Evolutionary conservation across 139 green algal species (phyloP), one percentile per base, ranked within the genome.

Genomic region (Chlamydomonas asymmetrica): DNA sequence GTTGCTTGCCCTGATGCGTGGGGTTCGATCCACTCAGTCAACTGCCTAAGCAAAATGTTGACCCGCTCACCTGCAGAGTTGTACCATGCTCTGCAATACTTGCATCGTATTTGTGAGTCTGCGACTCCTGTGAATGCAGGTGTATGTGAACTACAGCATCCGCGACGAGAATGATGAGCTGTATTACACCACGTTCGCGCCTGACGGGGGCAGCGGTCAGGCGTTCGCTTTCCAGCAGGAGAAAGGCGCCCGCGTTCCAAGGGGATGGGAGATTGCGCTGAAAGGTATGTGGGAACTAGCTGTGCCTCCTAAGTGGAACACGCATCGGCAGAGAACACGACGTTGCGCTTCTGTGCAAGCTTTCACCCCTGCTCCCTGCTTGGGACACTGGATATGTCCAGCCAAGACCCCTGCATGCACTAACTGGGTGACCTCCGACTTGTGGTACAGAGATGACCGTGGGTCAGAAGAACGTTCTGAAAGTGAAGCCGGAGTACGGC

Each of bases 201-300:
- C 87, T 4, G 73, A 94, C 25, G 91, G 87, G 6, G 92, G 90
- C 48, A 73, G 40, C 25, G 88, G 92, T 0, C 73, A 86, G 40
- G 87, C 92, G 4, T 75, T 85, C 13, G 85, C 86, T 0, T 91
- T 92, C 67, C 31, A 93, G 50, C 32, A 97, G 61, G 84, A 87
- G 38, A 91, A 90, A 61, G 88, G 87, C 34, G 29, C 57, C 25
- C 71, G 91, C 9, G 75, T 83, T 32, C 91, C 90, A 20, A 78
- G 92, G 1, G 85, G 81, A 34, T 91, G 91, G 90, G 92, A 97
- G 84, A 80, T 97, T 23, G 89, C 82, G 0, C 59, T 97, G 13
- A 43, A 80, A 64, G 84, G 88, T 94, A 66, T 23, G 83, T 4
- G 27, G 23, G 31, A 43, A n/a, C 29, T 50, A 40, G 31, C 2